These are phyloP conservation scores for Zygoascus biomembranicola DNA, from an alignment of 805 yeast genomes.

Conservation along the genomic window DNA sequence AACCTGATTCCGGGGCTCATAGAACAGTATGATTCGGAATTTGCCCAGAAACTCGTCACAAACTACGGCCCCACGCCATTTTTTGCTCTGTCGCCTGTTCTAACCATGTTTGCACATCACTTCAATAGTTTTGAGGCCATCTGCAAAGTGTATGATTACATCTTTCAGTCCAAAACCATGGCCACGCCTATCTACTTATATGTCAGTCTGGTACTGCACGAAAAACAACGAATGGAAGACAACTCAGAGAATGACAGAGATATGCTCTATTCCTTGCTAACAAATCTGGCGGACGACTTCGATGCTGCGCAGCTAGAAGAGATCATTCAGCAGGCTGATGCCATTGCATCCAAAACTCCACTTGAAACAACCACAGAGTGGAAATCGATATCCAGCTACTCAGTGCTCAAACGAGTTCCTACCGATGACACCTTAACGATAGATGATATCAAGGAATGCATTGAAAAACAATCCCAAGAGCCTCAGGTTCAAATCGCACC, in stretches of 20 bases:
- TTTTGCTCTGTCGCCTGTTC: slow-evolving; percentile 66
- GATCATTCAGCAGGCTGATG: slow-evolving; percentile 16
- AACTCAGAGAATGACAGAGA: slow-evolving; percentile 31
- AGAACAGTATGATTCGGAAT: slow-evolving; percentile 37
- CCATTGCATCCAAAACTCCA: slow-evolving; percentile 15
- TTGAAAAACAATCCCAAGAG: neutral
- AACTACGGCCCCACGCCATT: slow-evolving; percentile 42
- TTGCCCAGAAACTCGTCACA: slow-evolving; percentile 27
- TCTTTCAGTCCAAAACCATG: slow-evolving; percentile 51
- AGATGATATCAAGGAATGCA: slow-evolving; percentile 4
- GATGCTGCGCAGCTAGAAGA: slow-evolving; percentile 14
- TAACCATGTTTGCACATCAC: slow-evolving; percentile 77
- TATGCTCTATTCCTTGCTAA: slow-evolving; percentile 34
- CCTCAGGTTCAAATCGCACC: neutral
- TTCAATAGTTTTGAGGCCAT: slow-evolving; percentile 40
- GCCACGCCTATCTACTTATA: slow-evolving; percentile 52
- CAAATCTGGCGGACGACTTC: slow-evolving; percentile 21
- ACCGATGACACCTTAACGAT: neutral
- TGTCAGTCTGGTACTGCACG: slow-evolving; percentile 39
- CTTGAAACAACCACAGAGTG: slow-evolving; percentile 17
- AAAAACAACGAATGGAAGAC: slow-evolving; percentile 28
- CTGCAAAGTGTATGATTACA: slow-evolving; percentile 59
- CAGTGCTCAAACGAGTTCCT: slow-evolving; percentile 25
- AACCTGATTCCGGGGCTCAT: slow-evolving; percentile 57
- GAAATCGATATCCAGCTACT: slow-evolving; percentile 23